phyloP scores from a whole-genome alignment of 2,329 filamentous ascomycete genomes.

The Escovopsis sp. region DNA sequence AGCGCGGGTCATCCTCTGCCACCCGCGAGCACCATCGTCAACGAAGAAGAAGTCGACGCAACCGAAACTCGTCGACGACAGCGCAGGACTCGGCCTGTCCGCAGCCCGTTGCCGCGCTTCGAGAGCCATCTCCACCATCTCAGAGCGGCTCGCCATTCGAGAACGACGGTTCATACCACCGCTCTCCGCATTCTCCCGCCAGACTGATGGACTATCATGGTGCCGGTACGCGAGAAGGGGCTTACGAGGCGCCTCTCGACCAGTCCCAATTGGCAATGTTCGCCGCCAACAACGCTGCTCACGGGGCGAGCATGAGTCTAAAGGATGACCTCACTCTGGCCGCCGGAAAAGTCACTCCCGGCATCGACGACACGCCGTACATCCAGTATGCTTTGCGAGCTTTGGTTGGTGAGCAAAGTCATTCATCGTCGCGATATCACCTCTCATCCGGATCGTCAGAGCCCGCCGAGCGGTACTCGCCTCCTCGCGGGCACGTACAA shows the following conservation, averaged over 20 bases:
- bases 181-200: slow-evolving; percentile 17
- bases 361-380: slow-evolving; percentile 71
- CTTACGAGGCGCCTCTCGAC: slow-evolving; percentile 20
- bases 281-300: slow-evolving; percentile 16
- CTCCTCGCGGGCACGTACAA: slow-evolving; percentile 8
- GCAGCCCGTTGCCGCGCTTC: slow-evolving; percentile 15
- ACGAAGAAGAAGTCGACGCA: slow-evolving; percentile 1
- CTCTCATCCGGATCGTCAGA: slow-evolving; percentile 28
- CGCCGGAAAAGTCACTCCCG: slow-evolving; percentile 49
- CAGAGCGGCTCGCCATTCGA: slow-evolving; percentile 21
- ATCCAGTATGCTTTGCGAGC: slow-evolving; percentile 84
- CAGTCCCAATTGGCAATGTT: slow-evolving; percentile 25
- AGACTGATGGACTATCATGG: slow-evolving; percentile 7
- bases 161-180: slow-evolving; percentile 28
- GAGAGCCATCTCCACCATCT: slow-evolving; percentile 24
- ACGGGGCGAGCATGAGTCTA: slow-evolving; percentile 27
- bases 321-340: slow-evolving; percentile 37
- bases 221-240: slow-evolving; percentile 1
- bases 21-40: slow-evolving; percentile 4
- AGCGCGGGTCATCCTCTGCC: slow-evolving; percentile 1
- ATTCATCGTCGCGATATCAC: slow-evolving; percentile 32
- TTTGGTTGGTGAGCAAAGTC: slow-evolving; percentile 58
- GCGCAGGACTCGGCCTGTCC: slow-evolving; percentile 16
- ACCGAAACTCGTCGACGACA: slow-evolving; percentile 1
- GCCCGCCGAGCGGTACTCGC: slow-evolving; percentile 16